Percentiles rank a stretch among this genome's conserved stretches.
Conservation (phyloP, 2,329 filamentous ascomycete genomes). For the Thermomyces lanuginosus region DNA sequence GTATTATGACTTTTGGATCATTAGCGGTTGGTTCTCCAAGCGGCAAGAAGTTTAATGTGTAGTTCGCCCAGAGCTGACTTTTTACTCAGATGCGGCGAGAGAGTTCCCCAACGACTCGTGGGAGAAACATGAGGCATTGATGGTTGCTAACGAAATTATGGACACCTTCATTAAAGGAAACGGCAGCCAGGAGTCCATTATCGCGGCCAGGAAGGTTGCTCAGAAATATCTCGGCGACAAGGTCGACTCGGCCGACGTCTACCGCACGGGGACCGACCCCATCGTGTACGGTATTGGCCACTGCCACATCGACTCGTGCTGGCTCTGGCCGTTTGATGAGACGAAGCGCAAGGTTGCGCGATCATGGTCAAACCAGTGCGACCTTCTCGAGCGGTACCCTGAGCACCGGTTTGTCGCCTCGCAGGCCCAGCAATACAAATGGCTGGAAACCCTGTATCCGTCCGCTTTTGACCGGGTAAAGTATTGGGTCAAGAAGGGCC, state of each 20-base stretch:
- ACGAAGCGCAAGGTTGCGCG: conserved; percentile 91
- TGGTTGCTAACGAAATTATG: conserved; percentile 75
- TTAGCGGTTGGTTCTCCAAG: conserved; percentile 41
- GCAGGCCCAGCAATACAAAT: conserved; percentile 95
- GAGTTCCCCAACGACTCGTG: conserved; percentile 81
- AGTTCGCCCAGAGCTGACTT: conserved; percentile 1
- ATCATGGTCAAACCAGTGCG: conserved; percentile 93
- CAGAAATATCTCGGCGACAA: conserved; percentile 64
- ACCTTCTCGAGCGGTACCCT: conserved; percentile 85
- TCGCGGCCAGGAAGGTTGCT: conserved; percentile 67
- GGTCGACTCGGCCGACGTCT: conserved; percentile 71
- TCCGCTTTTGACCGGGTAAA: conserved; percentile 81
- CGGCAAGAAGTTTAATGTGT: too few relatives aligned
- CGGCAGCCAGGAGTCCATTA: conserved; percentile 54
- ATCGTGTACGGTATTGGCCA: conserved; percentile 83
- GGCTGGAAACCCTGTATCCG: conserved; percentile 82
- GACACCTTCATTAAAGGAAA: conserved; percentile 72
- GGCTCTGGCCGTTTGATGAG: conserved; percentile 97
- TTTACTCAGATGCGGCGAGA: conserved; percentile 54
- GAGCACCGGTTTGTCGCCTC: conserved; percentile 87
- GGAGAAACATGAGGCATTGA: conserved; percentile 72
- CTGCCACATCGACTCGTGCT: conserved; percentile 96
- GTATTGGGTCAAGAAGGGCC: conserved; percentile 72
- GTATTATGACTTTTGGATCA: conserved; percentile 89
- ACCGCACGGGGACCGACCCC: conserved; percentile 55